Percentiles rank a stretch among this genome's conserved stretches.
Evolutionary conservation across 2,329 filamentous ascomycete genomes (phyloP).

Genomic region (Neonectria ditissima): DNA sequence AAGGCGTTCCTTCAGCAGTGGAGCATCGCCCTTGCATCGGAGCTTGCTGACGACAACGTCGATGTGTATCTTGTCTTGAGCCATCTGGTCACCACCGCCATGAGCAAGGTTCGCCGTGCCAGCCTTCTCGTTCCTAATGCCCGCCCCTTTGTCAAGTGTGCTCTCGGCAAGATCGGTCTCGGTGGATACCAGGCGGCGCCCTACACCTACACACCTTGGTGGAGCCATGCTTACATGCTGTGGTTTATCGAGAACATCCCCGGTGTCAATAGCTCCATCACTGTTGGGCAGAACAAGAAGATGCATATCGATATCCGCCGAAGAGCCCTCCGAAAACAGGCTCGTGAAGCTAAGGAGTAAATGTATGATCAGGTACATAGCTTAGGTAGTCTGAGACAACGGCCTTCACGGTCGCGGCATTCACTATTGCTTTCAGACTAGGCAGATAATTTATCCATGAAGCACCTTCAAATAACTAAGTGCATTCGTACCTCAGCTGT

Average conservation of each 20-base stretch:
- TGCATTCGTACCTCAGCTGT: slow-evolving; percentile 1
- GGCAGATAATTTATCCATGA: neutral
- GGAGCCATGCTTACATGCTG: slow-evolving; percentile 90
- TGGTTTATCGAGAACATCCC: slow-evolving; percentile 77
- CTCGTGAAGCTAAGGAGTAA: slow-evolving; percentile 77
- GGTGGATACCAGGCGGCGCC: slow-evolving; percentile 83
- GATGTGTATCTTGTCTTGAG: slow-evolving; percentile 92
- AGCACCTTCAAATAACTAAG: neutral
- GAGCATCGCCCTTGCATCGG: slow-evolving; percentile 86
- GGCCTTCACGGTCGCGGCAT: neutral
- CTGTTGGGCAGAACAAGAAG: slow-evolving; percentile 64
- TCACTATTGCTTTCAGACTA: neutral
- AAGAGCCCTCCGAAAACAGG: slow-evolving; percentile 85
- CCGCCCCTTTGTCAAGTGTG: slow-evolving; percentile 82
- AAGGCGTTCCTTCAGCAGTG: slow-evolving; percentile 99
- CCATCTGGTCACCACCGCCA: slow-evolving; percentile 94
- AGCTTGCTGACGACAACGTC: slow-evolving; percentile 83
- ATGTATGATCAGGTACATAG: neutral
- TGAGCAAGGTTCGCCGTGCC: slow-evolving; percentile 92
- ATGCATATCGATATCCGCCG: slow-evolving; percentile 89
- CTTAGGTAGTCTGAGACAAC: neutral
- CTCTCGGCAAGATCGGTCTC: slow-evolving; percentile 83
- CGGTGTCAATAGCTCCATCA: slow-evolving; percentile 61
- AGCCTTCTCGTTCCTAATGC: slow-evolving; percentile 84
- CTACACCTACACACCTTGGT: slow-evolving; percentile 91